These are phyloP conservation scores for Spatholobus suberectus DNA, from an alignment of 306 rosid species.

Conservation along the genomic window DNA sequence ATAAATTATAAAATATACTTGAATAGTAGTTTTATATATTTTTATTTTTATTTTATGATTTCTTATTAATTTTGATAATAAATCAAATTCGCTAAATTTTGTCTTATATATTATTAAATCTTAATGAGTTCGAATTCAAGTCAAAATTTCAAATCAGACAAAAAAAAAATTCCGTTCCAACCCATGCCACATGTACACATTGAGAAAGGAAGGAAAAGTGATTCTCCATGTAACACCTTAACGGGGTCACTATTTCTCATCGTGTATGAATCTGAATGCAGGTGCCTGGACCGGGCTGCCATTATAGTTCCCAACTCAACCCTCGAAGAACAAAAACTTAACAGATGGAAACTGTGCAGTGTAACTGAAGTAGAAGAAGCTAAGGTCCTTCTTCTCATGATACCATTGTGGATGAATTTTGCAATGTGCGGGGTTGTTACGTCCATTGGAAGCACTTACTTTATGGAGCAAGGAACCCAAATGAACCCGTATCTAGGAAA, in stretches of 20 bases:
- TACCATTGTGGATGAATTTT: constrained; percentile 35
- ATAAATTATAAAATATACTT: no score
- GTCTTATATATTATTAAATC: no score
- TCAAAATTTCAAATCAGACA: no score
- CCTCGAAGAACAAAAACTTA: background rate
- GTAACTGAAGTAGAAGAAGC: constrained; percentile 49
- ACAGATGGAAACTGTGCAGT: constrained; percentile 45
- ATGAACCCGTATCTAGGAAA: constrained; percentile 40
- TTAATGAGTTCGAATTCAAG: no score
- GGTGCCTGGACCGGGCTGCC: constrained; percentile 53
- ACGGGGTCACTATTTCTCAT: background rate
- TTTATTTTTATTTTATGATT: no score
- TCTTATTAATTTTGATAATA: no score
- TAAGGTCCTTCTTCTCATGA: background rate
- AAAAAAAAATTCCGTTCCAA: no score
- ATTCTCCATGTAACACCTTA: background rate
- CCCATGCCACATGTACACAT: no score
- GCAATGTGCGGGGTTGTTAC: constrained; percentile 32
- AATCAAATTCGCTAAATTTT: no score
- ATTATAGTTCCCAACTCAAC: background rate
- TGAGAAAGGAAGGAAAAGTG: no score
- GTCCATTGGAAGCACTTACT: constrained; percentile 50
- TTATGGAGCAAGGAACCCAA: constrained; percentile 47
- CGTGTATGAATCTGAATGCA: background rate
- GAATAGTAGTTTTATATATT: no score